Evolutionary conservation across 106 monocot genomes (phyloP).

Genomic region (Platanthera zijinensis): DNA sequence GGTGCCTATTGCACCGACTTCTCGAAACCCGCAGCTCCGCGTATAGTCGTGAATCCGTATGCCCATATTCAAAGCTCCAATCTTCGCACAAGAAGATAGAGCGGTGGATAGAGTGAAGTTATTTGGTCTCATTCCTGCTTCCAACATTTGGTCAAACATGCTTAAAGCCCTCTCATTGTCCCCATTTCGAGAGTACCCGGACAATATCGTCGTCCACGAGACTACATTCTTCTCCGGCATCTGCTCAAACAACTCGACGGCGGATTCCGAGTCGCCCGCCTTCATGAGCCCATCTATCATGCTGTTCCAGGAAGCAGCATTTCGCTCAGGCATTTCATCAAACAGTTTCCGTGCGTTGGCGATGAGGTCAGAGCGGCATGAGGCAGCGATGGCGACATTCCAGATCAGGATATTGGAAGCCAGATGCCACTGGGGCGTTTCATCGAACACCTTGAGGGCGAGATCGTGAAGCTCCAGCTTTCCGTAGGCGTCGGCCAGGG

Average conservation of each 20-base stretch:
- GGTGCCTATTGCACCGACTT: constrained; percentile 16
- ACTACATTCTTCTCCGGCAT: constrained; percentile 34
- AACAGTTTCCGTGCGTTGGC: constrained; percentile 13
- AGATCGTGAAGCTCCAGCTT: constrained; percentile 9
- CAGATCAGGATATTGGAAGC: constrained; percentile 21
- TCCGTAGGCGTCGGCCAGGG: constrained; percentile 25
- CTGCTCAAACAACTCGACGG: constrained; percentile 15
- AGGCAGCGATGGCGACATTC: constrained; percentile 27
- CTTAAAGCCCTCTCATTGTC: constrained; percentile 10
- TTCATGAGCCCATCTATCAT: constrained; percentile 27
- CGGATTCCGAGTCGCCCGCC: constrained; percentile 13
- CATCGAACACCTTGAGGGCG: constrained; percentile 30
- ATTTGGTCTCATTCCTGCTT: constrained; percentile 19
- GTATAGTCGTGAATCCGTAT: constrained; percentile 21
- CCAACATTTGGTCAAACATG: constrained; percentile 25
- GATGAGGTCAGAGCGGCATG: constrained; percentile 1
- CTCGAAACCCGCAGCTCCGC: constrained; percentile 5
- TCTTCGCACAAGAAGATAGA: constrained; percentile 20
- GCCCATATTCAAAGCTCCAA: constrained; percentile 23
- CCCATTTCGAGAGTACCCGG: constrained; percentile 9
- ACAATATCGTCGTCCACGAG: constrained; percentile 32
- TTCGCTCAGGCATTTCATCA: constrained; percentile 20
- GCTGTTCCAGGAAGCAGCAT: constrained; percentile 28
- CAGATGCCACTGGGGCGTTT: constrained; percentile 27
- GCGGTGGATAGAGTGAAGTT: constrained; percentile 13